Percentiles rank a stretch among this genome's conserved stretches.
Conservation (phyloP, 2,329 filamentous ascomycete genomes). For the Aureobasidium sp. region DNA sequence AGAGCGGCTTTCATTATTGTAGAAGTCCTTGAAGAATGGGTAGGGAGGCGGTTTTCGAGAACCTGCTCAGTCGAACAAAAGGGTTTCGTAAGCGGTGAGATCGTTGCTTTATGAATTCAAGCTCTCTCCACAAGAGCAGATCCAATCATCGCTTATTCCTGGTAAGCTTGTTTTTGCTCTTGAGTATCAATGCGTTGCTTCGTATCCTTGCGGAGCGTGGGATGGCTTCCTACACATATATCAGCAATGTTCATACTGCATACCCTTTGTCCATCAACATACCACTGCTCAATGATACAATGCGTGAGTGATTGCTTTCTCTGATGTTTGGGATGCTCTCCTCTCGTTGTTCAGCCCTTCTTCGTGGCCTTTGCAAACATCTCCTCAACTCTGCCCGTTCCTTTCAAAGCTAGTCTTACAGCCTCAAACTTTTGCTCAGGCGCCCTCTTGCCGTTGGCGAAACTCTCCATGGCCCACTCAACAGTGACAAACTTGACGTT, state of each 20-base stretch:
- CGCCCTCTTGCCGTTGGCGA: conserved; percentile 65
- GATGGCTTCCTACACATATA: no score
- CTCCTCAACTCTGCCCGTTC: conserved; percentile 57
- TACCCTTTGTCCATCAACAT: no score
- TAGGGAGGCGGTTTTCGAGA: not conserved
- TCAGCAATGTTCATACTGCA: no score
- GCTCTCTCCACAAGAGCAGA: no score
- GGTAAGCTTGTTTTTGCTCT: no score
- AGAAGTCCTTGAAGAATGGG: not conserved
- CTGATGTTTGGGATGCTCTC: not conserved
- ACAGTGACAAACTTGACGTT: conserved; percentile 71
- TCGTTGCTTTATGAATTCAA: no score
- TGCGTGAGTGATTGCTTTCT: not conserved
- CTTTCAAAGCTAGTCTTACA: conserved; percentile 52
- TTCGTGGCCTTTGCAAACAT: conserved; percentile 31
- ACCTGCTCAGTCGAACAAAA: no score
- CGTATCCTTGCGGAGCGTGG: no score
- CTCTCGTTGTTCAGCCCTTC: conserved; percentile 4
- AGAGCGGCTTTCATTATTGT: not conserved
- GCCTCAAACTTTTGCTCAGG: conserved; percentile 64
- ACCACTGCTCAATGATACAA: not conserved
- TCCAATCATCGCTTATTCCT: no score
- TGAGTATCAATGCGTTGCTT: no score
- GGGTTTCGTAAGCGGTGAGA: no score
- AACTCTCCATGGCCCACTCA: conserved; percentile 80